Evolutionary conservation across 768 basidiomycete species (phyloP).

Genomic region (Leucocoprinus birnbaumii): DNA sequence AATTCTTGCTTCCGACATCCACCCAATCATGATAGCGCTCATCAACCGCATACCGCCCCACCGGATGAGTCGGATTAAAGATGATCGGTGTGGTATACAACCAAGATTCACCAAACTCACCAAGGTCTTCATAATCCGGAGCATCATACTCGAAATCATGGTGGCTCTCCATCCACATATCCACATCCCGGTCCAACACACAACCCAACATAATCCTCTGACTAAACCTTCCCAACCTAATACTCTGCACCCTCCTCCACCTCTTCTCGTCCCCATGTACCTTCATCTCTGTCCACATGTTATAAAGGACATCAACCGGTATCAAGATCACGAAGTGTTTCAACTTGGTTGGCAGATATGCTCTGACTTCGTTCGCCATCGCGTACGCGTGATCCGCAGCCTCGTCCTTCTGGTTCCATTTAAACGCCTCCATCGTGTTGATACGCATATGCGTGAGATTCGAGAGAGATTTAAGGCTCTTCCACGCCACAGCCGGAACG

Average conservation of each 20-base stretch:
- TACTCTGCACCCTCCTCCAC: not conserved
- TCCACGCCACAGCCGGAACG: not conserved
- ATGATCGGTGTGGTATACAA: too few relatives aligned
- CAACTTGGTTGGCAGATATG: not conserved
- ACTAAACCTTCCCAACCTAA: not conserved
- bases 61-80: too few relatives aligned
- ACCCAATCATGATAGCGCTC: too few relatives aligned
- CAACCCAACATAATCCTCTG: not conserved
- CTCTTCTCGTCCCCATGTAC: not conserved
- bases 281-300: not conserved
- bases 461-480: constrained; percentile 1
- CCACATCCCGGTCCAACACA: not conserved
- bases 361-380: not conserved
- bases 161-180: not conserved
- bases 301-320: not conserved
- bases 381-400: not conserved
- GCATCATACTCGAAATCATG: too few relatives aligned
- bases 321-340: constrained; percentile 2
- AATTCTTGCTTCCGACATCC: too few relatives aligned
- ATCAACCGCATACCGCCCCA: too few relatives aligned
- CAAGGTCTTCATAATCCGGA: too few relatives aligned
- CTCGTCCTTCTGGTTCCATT: not conserved
- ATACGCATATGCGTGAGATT: constrained; percentile 3
- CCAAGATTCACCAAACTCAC: too few relatives aligned
- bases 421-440: not conserved